A percentile compares a stretch with the other conserved stretches of the same genome.
These are phyloP conservation scores for Leccinum pellstonianum DNA, from an alignment of 768 basidiomycete genomes.

Conservation along the genomic window DNA sequence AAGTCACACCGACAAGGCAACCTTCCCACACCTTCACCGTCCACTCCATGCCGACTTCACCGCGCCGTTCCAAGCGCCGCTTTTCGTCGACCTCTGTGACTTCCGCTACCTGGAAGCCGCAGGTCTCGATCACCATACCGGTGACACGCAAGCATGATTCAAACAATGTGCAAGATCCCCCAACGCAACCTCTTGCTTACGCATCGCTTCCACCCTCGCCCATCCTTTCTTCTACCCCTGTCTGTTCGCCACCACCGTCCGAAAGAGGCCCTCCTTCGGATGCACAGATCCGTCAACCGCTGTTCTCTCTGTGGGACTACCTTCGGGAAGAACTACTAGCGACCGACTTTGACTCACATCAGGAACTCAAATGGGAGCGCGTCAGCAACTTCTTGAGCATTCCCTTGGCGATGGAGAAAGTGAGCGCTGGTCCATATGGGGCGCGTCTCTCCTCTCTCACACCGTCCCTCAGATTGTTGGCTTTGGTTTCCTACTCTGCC, in stretches of 20 bases:
- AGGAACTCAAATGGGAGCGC: constrained; percentile 93
- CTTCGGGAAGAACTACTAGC: constrained; percentile 83
- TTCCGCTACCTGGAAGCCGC: constrained; percentile 23
- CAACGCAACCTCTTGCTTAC: constrained; percentile 50
- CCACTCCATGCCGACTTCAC: constrained; percentile 16
- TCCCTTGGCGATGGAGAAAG: constrained; percentile 92
- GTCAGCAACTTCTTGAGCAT: constrained; percentile 95
- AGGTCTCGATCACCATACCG: constrained; percentile 10
- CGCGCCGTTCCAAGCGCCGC: constrained; percentile 34
- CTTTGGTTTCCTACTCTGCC: constrained; percentile 90
- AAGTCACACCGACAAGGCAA: background rate
- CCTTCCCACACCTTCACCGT: constrained; percentile 19
- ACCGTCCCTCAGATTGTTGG: constrained; percentile 64
- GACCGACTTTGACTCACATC: constrained; percentile 92
- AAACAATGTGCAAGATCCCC: constrained; percentile 6
- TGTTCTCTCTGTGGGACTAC: constrained; percentile 92
- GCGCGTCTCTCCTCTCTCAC: constrained; percentile 6
- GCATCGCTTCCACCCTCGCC: constrained; percentile 76
- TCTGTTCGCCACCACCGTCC: constrained; percentile 25
- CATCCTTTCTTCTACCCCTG: constrained; percentile 48
- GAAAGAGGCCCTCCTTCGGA: constrained; percentile 15
- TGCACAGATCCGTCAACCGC: constrained; percentile 33
- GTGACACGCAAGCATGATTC: constrained; percentile 17
- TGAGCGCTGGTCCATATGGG: constrained; percentile 28
- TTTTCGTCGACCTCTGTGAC: constrained; percentile 31